These are phyloP conservation scores for Emergomyces pasteurianus DNA, from an alignment of 2,329 filamentous ascomycete genomes.

Conservation along the genomic window DNA sequence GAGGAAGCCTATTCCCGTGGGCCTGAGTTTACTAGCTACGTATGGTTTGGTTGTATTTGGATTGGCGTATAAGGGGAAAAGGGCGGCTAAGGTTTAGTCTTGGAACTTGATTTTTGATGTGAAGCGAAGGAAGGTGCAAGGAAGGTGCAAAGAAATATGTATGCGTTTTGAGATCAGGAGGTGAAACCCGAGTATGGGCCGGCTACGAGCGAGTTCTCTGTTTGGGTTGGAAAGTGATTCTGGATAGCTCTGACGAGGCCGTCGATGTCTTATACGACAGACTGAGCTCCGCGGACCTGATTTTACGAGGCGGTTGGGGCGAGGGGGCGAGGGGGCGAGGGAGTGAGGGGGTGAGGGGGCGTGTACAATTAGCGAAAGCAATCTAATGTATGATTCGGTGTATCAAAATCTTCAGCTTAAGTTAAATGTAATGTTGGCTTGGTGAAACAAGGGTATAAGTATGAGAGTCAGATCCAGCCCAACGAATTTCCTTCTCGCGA, in stretches of 20 bases:
- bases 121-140: background rate
- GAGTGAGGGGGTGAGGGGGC: background rate
- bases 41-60: slow-evolving; percentile 75
- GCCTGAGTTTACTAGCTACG: slow-evolving; percentile 64
- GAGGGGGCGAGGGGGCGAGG: too few species aligned
- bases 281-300: background rate
- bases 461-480: background rate
- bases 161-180: background rate
- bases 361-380: background rate
- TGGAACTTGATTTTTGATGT: background rate
- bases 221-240: background rate
- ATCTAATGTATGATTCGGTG: background rate
- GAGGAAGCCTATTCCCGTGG: slow-evolving; percentile 71
- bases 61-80: slow-evolving; percentile 43
- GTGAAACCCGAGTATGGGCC: background rate
- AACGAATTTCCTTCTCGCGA: background rate
- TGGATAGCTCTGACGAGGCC: background rate
- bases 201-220: too few species aligned
- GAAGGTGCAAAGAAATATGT: background rate
- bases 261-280: background rate
- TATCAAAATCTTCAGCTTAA: background rate
- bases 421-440: background rate
- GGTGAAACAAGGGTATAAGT: background rate
- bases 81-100: slow-evolving; percentile 6
- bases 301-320: background rate